Evolutionary conservation across 1,284 basidiomycete species (phyloP), one percentile per base, ranked within the genome.

Genomic region (Marasmius fiardii): DNA sequence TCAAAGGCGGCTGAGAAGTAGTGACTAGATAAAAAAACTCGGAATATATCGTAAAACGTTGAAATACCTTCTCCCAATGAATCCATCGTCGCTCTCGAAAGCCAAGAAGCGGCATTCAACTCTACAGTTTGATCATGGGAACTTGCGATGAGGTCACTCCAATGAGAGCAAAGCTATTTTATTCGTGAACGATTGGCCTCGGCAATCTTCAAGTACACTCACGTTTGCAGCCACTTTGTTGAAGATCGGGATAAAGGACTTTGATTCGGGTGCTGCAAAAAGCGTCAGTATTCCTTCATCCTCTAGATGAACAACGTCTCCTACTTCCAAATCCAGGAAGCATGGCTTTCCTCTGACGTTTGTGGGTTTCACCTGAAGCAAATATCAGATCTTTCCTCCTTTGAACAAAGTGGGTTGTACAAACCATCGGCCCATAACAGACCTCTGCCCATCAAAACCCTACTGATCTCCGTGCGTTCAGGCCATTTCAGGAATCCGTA

Each of bases 231-330:
- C 76, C 52, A 74, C 70, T 56, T 74, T 71, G 41, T 69, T 71
- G 65, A 83, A 82, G 23, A 80, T 73, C 11, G 80, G 76, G 1
- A 81, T 68, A 45, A 80, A 76, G 1, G 75, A 72, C 56, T 74
- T 79, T 4, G 75, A 72, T 58, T 82, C 80, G 0, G 75, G 74
- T 5, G 66, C 74, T 74, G 45, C 14, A 43, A 41, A 43, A 11
- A 43, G 56, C 44, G 54, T 48, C 20, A 26, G 21, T n/a, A 18
- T 41, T 31, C 23, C 24, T 1, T 12, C 14, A 43, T 49, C 21
- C 16, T 20, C 16, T 2, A 3, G 23, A 24, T 33, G 16, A 28
- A 24, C 26, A 14, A 11, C 24, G 20, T 16, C n/a, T 14, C 58
- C 43, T 37, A 67, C 67, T 64, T 45, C 76, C 76, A 56, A 79